Evolutionary conservation across 805 yeast genomes (phyloP).

Genomic region (Barnettozyma salicaria): DNA sequence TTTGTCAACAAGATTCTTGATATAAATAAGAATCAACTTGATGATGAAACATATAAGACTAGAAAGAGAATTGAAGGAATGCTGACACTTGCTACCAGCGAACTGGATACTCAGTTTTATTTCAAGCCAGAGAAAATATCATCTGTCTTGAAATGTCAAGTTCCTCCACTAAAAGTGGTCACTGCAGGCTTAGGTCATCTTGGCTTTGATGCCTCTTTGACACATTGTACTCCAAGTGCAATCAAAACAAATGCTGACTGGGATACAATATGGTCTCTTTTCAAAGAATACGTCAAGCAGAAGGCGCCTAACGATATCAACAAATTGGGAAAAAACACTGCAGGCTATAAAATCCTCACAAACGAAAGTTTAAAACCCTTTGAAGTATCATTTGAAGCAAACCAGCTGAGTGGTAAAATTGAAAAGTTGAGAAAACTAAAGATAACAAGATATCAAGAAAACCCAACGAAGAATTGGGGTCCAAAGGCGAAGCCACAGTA

Average conservation of each 20-base stretch:
- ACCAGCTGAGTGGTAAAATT: constrained; percentile 51
- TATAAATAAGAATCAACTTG: constrained; percentile 43
- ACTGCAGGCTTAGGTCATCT: constrained; percentile 78
- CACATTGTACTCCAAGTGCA: constrained; percentile 84
- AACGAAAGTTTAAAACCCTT: constrained; percentile 33
- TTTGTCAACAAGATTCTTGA: constrained; percentile 62
- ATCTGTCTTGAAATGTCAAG: constrained; percentile 71
- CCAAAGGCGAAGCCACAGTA: constrained; percentile 75
- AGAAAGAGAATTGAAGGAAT: constrained; percentile 83
- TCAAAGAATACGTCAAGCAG: constrained; percentile 53
- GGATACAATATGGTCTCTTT: constrained; percentile 67
- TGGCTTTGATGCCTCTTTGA: constrained; percentile 76
- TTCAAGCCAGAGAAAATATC: constrained; percentile 75
- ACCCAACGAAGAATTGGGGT: constrained; percentile 96
- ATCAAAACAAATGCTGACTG: constrained; percentile 90
- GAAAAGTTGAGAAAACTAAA: constrained; percentile 65
- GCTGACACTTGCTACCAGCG: constrained; percentile 77
- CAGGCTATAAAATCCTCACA: constrained; percentile 53
- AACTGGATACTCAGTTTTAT: constrained; percentile 71
- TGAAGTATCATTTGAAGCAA: constrained; percentile 52
- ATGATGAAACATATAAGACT: constrained; percentile 63
- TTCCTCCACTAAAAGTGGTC: constrained; percentile 69
- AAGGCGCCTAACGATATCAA: constrained; percentile 33
- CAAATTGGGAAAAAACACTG: constrained; percentile 37
- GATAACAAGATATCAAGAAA: constrained; percentile 83